Evolutionary conservation across 2,329 filamentous ascomycete species (phyloP).

Genomic region (Rhexocercosporidium sp.): DNA sequence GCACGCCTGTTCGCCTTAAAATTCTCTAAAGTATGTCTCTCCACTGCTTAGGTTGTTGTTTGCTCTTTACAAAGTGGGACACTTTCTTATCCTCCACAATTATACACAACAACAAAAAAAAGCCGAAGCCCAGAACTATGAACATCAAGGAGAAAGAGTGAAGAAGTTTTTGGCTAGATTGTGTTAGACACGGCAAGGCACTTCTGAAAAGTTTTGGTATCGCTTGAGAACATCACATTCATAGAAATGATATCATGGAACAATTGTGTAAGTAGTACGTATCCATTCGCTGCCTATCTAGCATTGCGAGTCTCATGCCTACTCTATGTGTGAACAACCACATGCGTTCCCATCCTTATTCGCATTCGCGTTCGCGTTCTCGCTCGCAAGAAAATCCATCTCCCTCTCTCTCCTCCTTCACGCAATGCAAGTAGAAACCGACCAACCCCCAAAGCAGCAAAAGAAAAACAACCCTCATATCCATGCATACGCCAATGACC

Average conservation of each 20-base stretch:
- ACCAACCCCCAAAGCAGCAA: not conserved
- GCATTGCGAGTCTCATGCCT: not conserved
- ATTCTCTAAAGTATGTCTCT: too few relatives aligned
- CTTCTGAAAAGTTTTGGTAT: too few relatives aligned
- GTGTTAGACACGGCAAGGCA: too few relatives aligned
- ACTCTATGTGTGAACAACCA: not conserved
- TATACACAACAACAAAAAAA: too few relatives aligned
- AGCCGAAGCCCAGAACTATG: too few relatives aligned
- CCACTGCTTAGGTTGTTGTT: too few relatives aligned
- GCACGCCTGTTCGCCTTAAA: too few relatives aligned
- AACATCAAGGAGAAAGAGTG: too few relatives aligned
- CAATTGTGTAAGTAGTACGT: not conserved
- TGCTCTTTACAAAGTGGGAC: too few relatives aligned
- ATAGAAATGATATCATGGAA: not conserved
- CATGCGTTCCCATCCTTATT: not conserved
- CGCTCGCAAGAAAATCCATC: not conserved
- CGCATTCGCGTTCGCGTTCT: not conserved
- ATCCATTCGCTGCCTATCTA: not conserved
- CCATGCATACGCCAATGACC: conserved; percentile 6
- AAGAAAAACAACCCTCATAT: not conserved
- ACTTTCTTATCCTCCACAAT: too few relatives aligned
- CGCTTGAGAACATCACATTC: too few relatives aligned
- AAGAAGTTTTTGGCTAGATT: too few relatives aligned
- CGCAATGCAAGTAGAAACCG: not conserved
- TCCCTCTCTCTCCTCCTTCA: not conserved